Percentiles rank a stretch among this genome's conserved stretches.
phyloP scores from a whole-genome alignment of 1,284 basidiomycete genomes.

The Sphagnurus paluster region DNA sequence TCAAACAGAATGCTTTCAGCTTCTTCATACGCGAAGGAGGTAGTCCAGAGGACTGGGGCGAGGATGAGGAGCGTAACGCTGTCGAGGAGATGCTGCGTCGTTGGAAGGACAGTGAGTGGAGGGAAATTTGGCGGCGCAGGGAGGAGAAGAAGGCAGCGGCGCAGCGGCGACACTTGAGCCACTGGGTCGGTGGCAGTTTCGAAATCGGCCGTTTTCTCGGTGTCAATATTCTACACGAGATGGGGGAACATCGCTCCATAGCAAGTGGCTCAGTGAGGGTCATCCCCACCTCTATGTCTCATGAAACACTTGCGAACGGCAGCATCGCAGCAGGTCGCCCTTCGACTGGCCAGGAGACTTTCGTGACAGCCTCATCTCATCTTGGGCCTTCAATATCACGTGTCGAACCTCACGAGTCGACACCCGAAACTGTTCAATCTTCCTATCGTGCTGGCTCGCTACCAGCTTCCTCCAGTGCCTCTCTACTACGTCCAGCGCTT shows the following conservation, averaged over 20 bases:
- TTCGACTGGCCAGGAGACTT: slow-evolving; percentile 15
- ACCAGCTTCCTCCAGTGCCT: slow-evolving; percentile 17
- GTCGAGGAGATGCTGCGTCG: slow-evolving; percentile 55
- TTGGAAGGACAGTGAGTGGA: slow-evolving; percentile 74
- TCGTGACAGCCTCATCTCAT: slow-evolving; percentile 15
- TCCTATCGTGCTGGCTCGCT: slow-evolving; percentile 2
- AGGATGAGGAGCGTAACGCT: slow-evolving; percentile 48
- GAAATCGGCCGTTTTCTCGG: slow-evolving; percentile 71
- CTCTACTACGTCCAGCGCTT: slow-evolving; percentile 16
- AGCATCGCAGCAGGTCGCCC: too few relatives aligned
- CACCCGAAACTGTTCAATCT: slow-evolving; percentile 1
- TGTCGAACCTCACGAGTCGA: slow-evolving; percentile 3
- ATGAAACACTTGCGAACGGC: slow-evolving; percentile 5
- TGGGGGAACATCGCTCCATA: slow-evolving; percentile 11
- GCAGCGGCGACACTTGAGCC: slow-evolving; percentile 25
- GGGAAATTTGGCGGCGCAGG: slow-evolving; percentile 40
- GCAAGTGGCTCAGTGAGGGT: slow-evolving; percentile 10
- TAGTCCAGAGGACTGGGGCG: slow-evolving; percentile 63
- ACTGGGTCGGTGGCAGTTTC: slow-evolving; percentile 75
- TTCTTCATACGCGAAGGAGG: slow-evolving; percentile 68
- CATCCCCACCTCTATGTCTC: slow-evolving; percentile 5
- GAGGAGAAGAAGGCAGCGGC: slow-evolving; percentile 26
- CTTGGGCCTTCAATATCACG: slow-evolving; percentile 4
- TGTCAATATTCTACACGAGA: slow-evolving; percentile 47
- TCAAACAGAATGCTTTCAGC: slow-evolving; percentile 58